Percentiles rank a stretch among this genome's conserved stretches.
Evolutionary conservation across 225 moss, liverwort and hornwort genomes (phyloP).

Genomic region (Bryoerythrophyllum caledonicum): DNA sequence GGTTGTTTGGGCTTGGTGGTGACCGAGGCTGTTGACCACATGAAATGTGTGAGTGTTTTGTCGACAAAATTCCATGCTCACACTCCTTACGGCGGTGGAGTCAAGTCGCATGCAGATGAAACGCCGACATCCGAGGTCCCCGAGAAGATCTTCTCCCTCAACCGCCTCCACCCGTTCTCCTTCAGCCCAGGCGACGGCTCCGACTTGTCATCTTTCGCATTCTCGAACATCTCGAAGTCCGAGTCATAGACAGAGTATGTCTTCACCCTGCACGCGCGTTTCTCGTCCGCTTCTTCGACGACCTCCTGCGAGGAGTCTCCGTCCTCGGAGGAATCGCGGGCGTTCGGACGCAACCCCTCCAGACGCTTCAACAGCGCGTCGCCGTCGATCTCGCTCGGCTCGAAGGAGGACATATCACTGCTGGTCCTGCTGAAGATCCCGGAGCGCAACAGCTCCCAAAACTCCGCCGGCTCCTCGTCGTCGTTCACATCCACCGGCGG

Average conservation of each 20-base stretch:
- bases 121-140: constrained; percentile 28
- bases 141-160: constrained; percentile 42
- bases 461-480: constrained; percentile 58
- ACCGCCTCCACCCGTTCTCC: constrained; percentile 55
- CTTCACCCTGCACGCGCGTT: constrained; percentile 34
- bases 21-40: constrained; percentile 18
- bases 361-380: constrained; percentile 40
- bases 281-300: not conserved
- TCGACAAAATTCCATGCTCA: not conserved
- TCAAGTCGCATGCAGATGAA: constrained; percentile 14
- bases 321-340: not conserved
- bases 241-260: constrained; percentile 42
- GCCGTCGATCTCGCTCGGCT: constrained; percentile 30
- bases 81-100: constrained; percentile 14
- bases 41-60: constrained; percentile 22
- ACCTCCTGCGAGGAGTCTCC: not conserved
- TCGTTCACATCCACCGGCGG: constrained; percentile 54
- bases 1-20: constrained; percentile 7
- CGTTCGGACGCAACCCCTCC: constrained; percentile 31
- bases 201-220: constrained; percentile 34
- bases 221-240: constrained; percentile 57
- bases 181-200: constrained; percentile 43
- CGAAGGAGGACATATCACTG: constrained; percentile 44
- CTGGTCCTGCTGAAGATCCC: constrained; percentile 51
- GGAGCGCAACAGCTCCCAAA: constrained; percentile 49